Evolutionary conservation across 495 filamentous ascomycete species (phyloP).

Genomic region (Annulohypoxylon stygium): DNA sequence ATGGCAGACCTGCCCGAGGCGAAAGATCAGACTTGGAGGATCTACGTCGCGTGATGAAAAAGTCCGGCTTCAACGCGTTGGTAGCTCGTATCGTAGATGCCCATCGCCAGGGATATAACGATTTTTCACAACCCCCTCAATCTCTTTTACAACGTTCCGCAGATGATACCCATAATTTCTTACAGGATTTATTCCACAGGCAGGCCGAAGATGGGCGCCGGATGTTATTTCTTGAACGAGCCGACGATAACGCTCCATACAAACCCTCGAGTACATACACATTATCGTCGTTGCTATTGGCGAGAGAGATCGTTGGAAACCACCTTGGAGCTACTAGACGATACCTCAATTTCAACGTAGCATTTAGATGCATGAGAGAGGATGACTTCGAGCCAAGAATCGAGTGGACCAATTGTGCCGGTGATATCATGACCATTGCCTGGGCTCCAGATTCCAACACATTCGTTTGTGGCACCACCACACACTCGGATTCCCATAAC

Average conservation of each 20-base stretch:
- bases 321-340: conserved; percentile 50
- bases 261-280: conserved; percentile 46
- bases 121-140: conserved; percentile 33
- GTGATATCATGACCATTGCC: conserved; percentile 69
- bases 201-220: conserved; percentile 29
- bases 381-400: conserved; percentile 59
- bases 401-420: conserved; percentile 68
- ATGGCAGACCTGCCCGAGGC: conserved; percentile 20
- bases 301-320: conserved; percentile 56
- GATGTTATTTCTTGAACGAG: conserved; percentile 48
- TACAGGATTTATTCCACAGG: conserved; percentile 49
- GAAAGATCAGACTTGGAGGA: conserved; percentile 29
- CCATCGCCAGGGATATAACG: conserved; percentile 35
- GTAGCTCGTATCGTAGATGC: conserved; percentile 30
- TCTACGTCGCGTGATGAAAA: conserved; percentile 44
- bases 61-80: conserved; percentile 20
- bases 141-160: conserved; percentile 39
- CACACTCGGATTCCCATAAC: conserved; percentile 78
- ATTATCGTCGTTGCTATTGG: conserved; percentile 54
- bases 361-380: conserved; percentile 58
- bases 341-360: conserved; percentile 54
- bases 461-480: conserved; percentile 76
- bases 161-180: conserved; percentile 53
- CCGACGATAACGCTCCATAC: conserved; percentile 45
- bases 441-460: conserved; percentile 64